These are phyloP conservation scores for Strigomonas galati DNA, from an alignment of 208 protist genomes.

Conservation along the genomic window DNA sequence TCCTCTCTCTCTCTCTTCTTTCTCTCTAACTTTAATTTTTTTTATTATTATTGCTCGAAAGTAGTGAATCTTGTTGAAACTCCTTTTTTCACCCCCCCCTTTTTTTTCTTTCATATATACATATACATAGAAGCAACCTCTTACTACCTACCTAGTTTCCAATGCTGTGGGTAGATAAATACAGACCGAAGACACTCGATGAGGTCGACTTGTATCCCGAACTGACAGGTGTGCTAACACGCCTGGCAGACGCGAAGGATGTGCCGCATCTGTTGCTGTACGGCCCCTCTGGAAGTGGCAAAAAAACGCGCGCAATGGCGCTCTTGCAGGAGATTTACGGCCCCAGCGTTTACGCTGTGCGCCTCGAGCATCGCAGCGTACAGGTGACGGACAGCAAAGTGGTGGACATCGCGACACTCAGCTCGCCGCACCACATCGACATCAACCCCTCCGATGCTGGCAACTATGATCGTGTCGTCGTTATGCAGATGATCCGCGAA, in stretches of 20 bases:
- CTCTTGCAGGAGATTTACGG: constrained; percentile 95
- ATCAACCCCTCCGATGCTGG: constrained; percentile 98
- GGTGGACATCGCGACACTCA: constrained; percentile 96
- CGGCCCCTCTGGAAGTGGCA: constrained; percentile 95
- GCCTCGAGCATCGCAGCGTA: constrained; percentile 89
- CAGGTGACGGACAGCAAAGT: constrained; percentile 90
- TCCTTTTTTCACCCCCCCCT: constrained; percentile 10
- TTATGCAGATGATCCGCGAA: constrained; percentile 99
- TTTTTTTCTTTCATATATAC: constrained; percentile 3
- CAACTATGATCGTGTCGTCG: constrained; percentile 96
- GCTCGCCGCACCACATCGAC: constrained; percentile 98
- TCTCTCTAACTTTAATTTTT: constrained; percentile 12
- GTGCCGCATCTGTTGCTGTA: constrained; percentile 98
- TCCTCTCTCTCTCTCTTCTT: constrained; percentile 19
- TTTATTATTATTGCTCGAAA: constrained; percentile 2
- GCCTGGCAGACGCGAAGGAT: constrained; percentile 83
- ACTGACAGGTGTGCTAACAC: constrained; percentile 85
- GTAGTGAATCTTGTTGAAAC: background rate
- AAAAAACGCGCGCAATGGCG: constrained; percentile 96
- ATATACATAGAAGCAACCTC: background rate
- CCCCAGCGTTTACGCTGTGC: constrained; percentile 80
- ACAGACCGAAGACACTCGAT: constrained; percentile 96
- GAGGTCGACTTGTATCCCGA: constrained; percentile 94
- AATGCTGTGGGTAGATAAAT: constrained; percentile 99
- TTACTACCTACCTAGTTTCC: constrained; percentile 3